Base-by-base conservation (phyloP, 345 rosid species). In the Populus nigra region DNA sequence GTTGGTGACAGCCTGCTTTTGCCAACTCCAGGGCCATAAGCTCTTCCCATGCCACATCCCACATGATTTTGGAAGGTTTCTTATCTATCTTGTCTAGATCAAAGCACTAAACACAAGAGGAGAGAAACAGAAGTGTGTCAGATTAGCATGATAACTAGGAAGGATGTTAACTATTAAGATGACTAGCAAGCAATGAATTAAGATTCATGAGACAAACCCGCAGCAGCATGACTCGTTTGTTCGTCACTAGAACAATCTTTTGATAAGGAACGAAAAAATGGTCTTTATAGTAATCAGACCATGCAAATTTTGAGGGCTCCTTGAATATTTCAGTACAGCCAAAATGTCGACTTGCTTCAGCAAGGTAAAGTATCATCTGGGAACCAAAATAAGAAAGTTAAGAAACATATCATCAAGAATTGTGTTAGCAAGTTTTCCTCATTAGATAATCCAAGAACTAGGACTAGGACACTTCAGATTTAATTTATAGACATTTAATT, bases 31-130 rank as follows among this genome's bases (percentile, higher is more conserved):
- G 75, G n/a, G 99, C 87, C 96, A 96, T 81, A 71, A 96, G 88
- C 76, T 92, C 93, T 81, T 92, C 96, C 98, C 98, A 96, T 22
- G 96, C 91, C 78, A 96, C 94, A 83, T 96, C 98, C 99, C 99
- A 96, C 88, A 89, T 85, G 78, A 96, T 92, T 88, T 93, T 96
- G 84, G 91, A 88, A 83, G 99, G 93, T 76, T 90, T 96, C 81
- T 87, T 92, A 76, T 92, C 96, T 93, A 93, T 88, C 87, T 92
- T 93, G 80, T 90, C 94, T 36, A 83, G 85, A 86, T 85, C 85
- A 63, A 82, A 78, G 86, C 94, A 92, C 99, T 96, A 77, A 59
- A 83, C 47, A 59, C 63, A 82, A 75, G 76, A 4, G 78, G 81
- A 67, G 76, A 75, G 29, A 5, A 53, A 76, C 27, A 12, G 11